phyloP scores from a whole-genome alignment of 2,329 filamentous ascomycete species.

The Claviceps pusilla region DNA sequence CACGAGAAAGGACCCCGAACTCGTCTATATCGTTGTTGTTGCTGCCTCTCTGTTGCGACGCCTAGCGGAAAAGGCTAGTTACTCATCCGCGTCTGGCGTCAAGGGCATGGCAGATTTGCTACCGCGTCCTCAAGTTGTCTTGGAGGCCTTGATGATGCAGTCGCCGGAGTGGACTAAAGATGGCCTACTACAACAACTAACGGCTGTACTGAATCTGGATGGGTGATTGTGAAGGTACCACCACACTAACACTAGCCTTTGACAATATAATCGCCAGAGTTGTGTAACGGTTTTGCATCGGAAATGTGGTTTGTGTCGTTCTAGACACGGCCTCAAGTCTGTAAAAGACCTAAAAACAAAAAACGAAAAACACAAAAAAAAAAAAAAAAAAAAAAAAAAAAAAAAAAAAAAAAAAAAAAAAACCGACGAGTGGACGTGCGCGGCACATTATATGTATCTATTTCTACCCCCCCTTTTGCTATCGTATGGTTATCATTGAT shows the following conservation, averaged over 20 bases:
- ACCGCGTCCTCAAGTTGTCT: constrained; percentile 50
- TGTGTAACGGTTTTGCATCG: not conserved
- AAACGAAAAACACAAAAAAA: not conserved
- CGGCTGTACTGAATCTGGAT: constrained; percentile 35
- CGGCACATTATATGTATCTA: not conserved
- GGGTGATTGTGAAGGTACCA: constrained; percentile 24
- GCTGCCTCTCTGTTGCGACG: constrained; percentile 53
- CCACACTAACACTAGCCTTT: not conserved
- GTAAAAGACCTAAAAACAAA: not conserved
- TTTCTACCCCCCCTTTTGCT: not conserved
- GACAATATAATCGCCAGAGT: not conserved
- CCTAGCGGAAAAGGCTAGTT: constrained; percentile 52
- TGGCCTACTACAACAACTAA: constrained; percentile 52
- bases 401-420: not conserved
- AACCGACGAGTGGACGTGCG: not conserved
- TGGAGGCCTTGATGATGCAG: constrained; percentile 52
- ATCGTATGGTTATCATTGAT: not conserved
- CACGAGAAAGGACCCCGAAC: constrained; percentile 31
- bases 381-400: not conserved
- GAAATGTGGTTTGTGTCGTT: not conserved
- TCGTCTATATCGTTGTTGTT: constrained; percentile 51
- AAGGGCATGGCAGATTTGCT: constrained; percentile 46
- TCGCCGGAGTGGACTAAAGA: constrained; percentile 48
- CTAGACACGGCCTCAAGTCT: not conserved
- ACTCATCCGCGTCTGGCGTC: constrained; percentile 33